Evolutionary conservation across 2,329 filamentous ascomycete genomes (phyloP).

Genomic region (Furcasterigmium sp.): DNA sequence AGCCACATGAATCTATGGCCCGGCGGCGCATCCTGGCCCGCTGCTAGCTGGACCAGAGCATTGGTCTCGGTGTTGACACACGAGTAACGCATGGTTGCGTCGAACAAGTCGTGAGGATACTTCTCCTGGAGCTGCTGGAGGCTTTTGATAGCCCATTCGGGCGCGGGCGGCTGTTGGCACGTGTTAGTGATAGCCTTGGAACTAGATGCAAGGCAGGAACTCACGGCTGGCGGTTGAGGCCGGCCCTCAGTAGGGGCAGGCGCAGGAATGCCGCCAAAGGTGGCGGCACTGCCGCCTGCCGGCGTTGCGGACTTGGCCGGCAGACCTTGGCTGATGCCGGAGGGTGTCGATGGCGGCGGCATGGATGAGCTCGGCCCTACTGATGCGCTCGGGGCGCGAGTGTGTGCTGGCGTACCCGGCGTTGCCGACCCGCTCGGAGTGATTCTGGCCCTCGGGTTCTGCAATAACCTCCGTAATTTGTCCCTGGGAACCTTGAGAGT

Average conservation of each 20-base stretch:
- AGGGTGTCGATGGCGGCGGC: constrained; percentile 31
- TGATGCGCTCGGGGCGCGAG: constrained; percentile 21
- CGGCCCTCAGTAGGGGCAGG: constrained; percentile 55
- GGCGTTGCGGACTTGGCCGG: constrained; percentile 6
- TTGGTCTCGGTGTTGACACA: constrained; percentile 71
- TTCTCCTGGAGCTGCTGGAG: constrained; percentile 64
- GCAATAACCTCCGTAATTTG: constrained; percentile 63
- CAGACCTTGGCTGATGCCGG: constrained; percentile 12
- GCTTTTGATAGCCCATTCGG: constrained; percentile 75
- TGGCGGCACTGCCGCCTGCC: constrained; percentile 33
- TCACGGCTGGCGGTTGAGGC: constrained; percentile 55
- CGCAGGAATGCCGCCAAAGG: constrained; percentile 61
- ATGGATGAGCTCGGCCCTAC: constrained; percentile 24
- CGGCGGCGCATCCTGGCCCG: constrained; percentile 47
- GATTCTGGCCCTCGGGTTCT: constrained; percentile 32
- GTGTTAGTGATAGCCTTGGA: background rate
- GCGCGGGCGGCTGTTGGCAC: constrained; percentile 65
- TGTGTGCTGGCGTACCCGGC: constrained; percentile 21
- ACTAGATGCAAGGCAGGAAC: constrained; percentile 24
- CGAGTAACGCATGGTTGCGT: constrained; percentile 86
- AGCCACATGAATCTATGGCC: constrained; percentile 76
- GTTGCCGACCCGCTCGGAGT: constrained; percentile 23
- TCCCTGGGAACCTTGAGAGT: constrained; percentile 69
- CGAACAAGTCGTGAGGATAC: constrained; percentile 80
- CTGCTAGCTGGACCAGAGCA: constrained; percentile 48